Conservation (phyloP, 768 basidiomycete species). For the Tylopilus plumbeoviolaceoides region DNA sequence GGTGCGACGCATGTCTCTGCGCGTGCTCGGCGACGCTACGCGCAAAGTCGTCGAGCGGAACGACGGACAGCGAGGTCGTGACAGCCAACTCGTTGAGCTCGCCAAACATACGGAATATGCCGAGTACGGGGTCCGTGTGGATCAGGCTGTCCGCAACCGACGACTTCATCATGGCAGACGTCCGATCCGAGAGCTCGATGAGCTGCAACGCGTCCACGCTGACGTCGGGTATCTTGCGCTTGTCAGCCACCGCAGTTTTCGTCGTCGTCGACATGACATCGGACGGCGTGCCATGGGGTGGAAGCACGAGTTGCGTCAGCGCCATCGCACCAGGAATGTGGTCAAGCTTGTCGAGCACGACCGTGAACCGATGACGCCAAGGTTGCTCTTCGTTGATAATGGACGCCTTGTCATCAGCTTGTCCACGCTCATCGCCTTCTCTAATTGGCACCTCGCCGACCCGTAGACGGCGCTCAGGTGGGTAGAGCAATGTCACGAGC, state of each 20-base stretch:
- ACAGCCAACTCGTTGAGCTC: conserved; percentile 66
- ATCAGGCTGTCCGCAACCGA: conserved; percentile 65
- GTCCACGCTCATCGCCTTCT: conserved; percentile 34
- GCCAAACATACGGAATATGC: conserved; percentile 74
- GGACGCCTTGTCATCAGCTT: conserved; percentile 3
- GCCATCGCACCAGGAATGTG: conserved; percentile 89
- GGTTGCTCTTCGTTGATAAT: conserved; percentile 17
- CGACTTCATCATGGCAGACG: conserved; percentile 60
- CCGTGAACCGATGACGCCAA: conserved; percentile 63
- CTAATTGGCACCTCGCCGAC: conserved; percentile 23
- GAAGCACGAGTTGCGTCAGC: conserved; percentile 75
- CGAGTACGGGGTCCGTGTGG: conserved; percentile 66
- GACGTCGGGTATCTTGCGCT: conserved; percentile 28
- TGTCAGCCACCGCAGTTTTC: background rate
- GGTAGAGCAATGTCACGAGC: conserved; percentile 62
- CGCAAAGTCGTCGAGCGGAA: conserved; percentile 72
- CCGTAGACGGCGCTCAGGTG: conserved; percentile 53
- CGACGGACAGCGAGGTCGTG: conserved; percentile 64
- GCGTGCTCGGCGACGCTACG: conserved; percentile 69
- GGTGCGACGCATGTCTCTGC: conserved; percentile 51
- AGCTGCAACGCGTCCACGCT: conserved; percentile 76
- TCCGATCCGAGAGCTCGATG: conserved; percentile 74
- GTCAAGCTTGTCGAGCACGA: conserved; percentile 88
- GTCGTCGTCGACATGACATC: conserved; percentile 13
- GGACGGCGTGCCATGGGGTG: conserved; percentile 17